These are phyloP conservation scores for Grosmannia huntii DNA, from an alignment of 2,329 filamentous ascomycete genomes.

Conservation along the genomic window DNA sequence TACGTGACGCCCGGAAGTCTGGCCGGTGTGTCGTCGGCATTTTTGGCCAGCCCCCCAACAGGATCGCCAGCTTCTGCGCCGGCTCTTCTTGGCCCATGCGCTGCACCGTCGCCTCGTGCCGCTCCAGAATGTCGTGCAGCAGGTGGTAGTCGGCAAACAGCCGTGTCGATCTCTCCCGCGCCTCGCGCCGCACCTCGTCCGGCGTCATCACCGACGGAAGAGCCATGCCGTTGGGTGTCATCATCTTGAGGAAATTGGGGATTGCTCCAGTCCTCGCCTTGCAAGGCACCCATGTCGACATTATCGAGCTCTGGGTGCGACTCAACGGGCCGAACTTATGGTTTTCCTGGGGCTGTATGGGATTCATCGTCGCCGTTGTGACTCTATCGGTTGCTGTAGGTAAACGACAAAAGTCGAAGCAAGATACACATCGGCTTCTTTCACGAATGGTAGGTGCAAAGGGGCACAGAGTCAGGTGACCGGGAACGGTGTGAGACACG, in stretches of 20 bases:
- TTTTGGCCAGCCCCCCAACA: slow-evolving; percentile 34
- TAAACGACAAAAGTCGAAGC: too few relatives aligned
- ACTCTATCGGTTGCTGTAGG: not conserved
- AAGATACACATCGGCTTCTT: too few relatives aligned
- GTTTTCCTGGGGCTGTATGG: not conserved
- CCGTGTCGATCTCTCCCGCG: not conserved
- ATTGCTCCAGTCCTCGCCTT: not conserved
- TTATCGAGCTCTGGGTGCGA: not conserved
- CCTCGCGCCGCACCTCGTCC: not conserved
- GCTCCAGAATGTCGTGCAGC: slow-evolving; percentile 29
- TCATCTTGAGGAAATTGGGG: not conserved
- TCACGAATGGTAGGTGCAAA: too few relatives aligned
- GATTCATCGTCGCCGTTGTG: not conserved
- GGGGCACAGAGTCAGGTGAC: too few relatives aligned
- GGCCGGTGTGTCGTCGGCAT: slow-evolving; percentile 38
- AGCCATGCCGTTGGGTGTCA: not conserved
- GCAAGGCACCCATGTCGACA: not conserved
- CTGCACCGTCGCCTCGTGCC: slow-evolving; percentile 37
- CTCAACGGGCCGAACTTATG: not conserved
- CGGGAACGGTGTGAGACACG: too few relatives aligned
- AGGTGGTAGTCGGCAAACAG: slow-evolving; percentile 15
- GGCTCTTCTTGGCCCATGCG: slow-evolving; percentile 43
- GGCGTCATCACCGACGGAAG: not conserved
- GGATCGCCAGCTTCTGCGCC: slow-evolving; percentile 29
- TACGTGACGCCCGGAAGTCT: slow-evolving; percentile 25